Evolutionary conservation across 1,139 yeast genomes (phyloP).

Genomic region (Yamadazyma diddensiae): DNA sequence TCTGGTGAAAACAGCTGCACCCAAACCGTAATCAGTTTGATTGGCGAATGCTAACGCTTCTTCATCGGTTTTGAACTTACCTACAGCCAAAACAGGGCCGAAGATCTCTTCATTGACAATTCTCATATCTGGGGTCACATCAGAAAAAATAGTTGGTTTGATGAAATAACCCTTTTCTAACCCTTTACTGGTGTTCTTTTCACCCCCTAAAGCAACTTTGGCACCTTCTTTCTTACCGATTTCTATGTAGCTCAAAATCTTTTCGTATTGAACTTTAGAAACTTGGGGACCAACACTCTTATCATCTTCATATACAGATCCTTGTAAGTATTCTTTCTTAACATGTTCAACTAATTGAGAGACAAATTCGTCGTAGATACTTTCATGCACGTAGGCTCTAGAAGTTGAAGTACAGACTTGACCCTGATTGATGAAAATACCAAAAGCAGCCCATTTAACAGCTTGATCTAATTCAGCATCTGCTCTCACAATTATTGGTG

Average conservation of each 20-base stretch:
- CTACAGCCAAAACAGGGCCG: slow-evolving; percentile 57
- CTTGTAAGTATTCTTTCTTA: slow-evolving; percentile 50
- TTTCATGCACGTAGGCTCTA: slow-evolving; percentile 43
- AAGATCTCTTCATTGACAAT: slow-evolving; percentile 58
- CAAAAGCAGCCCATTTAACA: slow-evolving; percentile 81
- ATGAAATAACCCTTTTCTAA: slow-evolving; percentile 46
- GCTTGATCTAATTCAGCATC: slow-evolving; percentile 80
- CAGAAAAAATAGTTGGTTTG: slow-evolving; percentile 55
- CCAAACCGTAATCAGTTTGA: slow-evolving; percentile 54
- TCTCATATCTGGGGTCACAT: slow-evolving; percentile 49
- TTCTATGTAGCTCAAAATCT: slow-evolving; percentile 49
- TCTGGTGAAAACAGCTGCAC: slow-evolving; percentile 77
- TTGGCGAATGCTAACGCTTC: slow-evolving; percentile 52
- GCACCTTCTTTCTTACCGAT: slow-evolving; percentile 60
- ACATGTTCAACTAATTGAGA: slow-evolving; percentile 33
- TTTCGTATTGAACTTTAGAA: slow-evolving; percentile 64
- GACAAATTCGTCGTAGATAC: slow-evolving; percentile 49
- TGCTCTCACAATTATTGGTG: slow-evolving; percentile 67
- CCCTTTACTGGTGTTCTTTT: slow-evolving; percentile 33
- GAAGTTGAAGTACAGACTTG: slow-evolving; percentile 49
- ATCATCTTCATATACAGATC: slow-evolving; percentile 53
- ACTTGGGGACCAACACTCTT: slow-evolving; percentile 80
- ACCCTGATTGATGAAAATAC: slow-evolving; percentile 74
- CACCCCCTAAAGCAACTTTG: slow-evolving; percentile 46
- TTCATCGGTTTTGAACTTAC: slow-evolving; percentile 51